A percentile compares a stretch with the other conserved stretches of the same genome.
Conservation (phyloP, 345 rosid genomes). For the Firmiana major region DNA sequence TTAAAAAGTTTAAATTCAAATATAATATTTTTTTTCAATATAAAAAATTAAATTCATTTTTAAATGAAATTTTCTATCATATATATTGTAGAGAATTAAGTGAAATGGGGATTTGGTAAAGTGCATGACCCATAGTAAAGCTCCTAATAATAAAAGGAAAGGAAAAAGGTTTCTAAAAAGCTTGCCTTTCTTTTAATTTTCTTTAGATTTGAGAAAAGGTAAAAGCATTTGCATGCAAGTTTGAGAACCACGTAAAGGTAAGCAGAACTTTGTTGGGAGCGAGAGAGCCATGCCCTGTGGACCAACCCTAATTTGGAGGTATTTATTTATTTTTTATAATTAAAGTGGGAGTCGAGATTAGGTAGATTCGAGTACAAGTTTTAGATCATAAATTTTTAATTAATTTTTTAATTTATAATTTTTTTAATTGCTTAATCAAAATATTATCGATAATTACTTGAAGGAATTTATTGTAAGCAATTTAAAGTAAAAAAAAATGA, state of each 20-base stretch:
- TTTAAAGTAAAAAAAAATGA: slow-evolving; percentile 25
- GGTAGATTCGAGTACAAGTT: too few species aligned
- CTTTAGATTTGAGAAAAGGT: not conserved
- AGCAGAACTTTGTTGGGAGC: not conserved
- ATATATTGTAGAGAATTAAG: too few species aligned
- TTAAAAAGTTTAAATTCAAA: too few species aligned
- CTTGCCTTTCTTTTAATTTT: not conserved
- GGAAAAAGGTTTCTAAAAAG: not conserved
- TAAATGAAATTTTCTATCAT: too few species aligned
- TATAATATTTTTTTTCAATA: too few species aligned
- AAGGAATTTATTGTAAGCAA: not conserved
- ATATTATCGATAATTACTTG: too few species aligned
- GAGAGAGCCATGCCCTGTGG: slow-evolving; percentile 27
- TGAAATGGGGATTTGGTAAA: not conserved
- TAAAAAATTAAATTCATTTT: too few species aligned
- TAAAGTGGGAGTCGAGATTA: too few species aligned
- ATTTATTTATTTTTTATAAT: not conserved
- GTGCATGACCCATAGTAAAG: not conserved
- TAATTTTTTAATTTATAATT: too few species aligned
- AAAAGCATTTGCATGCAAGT: not conserved
- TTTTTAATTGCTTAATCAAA: too few species aligned
- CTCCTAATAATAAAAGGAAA: not conserved
- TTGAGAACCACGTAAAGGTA: slow-evolving; percentile 17
- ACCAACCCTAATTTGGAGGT: slow-evolving; percentile 30
- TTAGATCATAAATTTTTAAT: too few species aligned